These are phyloP conservation scores for Xylariaceae sp. DNA, from an alignment of 2,329 filamentous ascomycete genomes.

Conservation along the genomic window DNA sequence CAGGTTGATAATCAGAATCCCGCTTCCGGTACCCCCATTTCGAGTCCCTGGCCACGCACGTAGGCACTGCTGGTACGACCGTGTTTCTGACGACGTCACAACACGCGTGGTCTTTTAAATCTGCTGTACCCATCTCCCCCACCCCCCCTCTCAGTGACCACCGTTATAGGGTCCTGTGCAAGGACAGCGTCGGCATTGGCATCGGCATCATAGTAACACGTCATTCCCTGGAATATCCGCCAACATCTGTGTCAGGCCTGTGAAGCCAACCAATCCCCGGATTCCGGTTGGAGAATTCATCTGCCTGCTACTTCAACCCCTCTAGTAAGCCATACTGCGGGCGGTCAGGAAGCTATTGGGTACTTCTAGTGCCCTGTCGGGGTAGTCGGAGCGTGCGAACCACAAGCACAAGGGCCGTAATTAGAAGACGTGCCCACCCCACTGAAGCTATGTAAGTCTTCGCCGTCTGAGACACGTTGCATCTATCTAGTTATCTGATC, in stretches of 20 bases:
- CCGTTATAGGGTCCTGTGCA: slow-evolving; percentile 3
- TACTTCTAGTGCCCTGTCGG: no score
- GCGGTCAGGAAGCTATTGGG: no score
- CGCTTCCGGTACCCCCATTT: slow-evolving; percentile 11
- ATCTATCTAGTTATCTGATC: slow-evolving; percentile 2
- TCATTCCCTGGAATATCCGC: slow-evolving; percentile 10
- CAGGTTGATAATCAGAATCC: slow-evolving; percentile 9
- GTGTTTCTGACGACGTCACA: slow-evolving; percentile 1
- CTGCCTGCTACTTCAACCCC: no score
- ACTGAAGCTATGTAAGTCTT: slow-evolving; percentile 31
- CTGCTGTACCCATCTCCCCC: neutral
- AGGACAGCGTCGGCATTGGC: slow-evolving; percentile 14
- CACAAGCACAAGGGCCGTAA: no score
- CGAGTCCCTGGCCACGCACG: neutral
- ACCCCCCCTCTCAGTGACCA: no score
- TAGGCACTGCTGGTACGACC: slow-evolving; percentile 1
- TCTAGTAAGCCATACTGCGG: no score
- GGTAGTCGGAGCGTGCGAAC: no score
- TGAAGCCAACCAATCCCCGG: slow-evolving; percentile 2
- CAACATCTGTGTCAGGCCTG: slow-evolving; percentile 18
- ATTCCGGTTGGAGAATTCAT: no score
- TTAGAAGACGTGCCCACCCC: no score
- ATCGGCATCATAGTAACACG: slow-evolving; percentile 3
- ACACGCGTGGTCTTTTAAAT: neutral
- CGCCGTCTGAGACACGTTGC: no score